Percentiles rank a stretch among this genome's conserved stretches.
Evolutionary conservation across 1,284 basidiomycete species (phyloP).

Genomic region (Fistulina hepatica): DNA sequence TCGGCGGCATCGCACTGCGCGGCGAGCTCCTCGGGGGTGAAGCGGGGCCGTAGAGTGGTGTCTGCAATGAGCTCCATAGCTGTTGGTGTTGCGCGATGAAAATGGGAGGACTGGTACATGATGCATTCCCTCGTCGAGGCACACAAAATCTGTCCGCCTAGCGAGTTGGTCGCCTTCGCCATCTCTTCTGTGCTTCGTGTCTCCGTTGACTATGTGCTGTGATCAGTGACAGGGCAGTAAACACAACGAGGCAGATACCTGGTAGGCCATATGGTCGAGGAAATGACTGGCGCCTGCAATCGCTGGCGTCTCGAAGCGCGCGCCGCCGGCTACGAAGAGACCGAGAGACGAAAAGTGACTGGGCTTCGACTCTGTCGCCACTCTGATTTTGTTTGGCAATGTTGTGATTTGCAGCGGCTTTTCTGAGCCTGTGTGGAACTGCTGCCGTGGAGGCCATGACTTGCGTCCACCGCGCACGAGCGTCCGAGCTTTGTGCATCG

Average conservation of each 20-base stretch:
- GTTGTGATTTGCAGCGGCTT: slow-evolving; percentile 55
- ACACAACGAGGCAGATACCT: slow-evolving; percentile 38
- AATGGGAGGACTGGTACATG: slow-evolving; percentile 97
- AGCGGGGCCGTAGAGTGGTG: slow-evolving; percentile 75
- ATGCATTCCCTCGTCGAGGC: slow-evolving; percentile 90
- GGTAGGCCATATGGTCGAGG: slow-evolving; percentile 92
- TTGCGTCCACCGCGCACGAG: neutral
- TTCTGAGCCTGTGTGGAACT: slow-evolving; percentile 2
- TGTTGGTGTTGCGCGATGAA: slow-evolving; percentile 72
- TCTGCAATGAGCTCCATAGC: slow-evolving; percentile 88
- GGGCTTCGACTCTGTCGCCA: slow-evolving; percentile 85
- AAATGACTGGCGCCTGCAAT: slow-evolving; percentile 86
- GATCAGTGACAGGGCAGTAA: neutral
- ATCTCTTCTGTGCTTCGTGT: slow-evolving; percentile 64
- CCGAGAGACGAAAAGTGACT: slow-evolving; percentile 94
- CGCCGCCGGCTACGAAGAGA: slow-evolving; percentile 89
- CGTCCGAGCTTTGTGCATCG: neutral
- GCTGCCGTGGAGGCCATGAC: neutral
- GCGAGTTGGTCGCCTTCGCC: slow-evolving; percentile 70
- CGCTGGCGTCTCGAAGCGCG: slow-evolving; percentile 76
- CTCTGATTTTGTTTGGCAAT: slow-evolving; percentile 83
- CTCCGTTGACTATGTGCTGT: slow-evolving; percentile 38
- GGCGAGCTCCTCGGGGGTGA: slow-evolving; percentile 73
- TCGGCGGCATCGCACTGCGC: slow-evolving; percentile 79
- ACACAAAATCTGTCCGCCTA: slow-evolving; percentile 91